These are phyloP conservation scores for Solanum etuberosum DNA, from an alignment of 257 asterid species.

Conservation along the genomic window DNA sequence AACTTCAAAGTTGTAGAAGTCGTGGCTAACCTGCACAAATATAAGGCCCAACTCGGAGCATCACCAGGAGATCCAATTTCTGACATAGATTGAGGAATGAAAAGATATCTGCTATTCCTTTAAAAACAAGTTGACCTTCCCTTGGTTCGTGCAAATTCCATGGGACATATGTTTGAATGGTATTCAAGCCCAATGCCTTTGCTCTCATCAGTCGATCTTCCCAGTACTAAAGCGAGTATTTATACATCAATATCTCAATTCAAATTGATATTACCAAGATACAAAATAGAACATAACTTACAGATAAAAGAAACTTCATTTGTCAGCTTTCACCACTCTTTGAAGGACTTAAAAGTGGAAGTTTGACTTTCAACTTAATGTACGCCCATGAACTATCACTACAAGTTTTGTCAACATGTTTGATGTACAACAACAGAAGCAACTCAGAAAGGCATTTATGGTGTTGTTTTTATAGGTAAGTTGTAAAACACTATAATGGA, in stretches of 20 bases:
- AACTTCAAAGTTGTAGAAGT: neutral
- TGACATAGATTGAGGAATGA: constrained; percentile 77
- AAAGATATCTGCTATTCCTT: constrained; percentile 70
- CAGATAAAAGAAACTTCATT: neutral
- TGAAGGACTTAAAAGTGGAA: neutral
- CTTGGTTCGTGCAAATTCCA: constrained; percentile 96
- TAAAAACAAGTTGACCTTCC: constrained; percentile 52
- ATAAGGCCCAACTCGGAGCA: constrained; percentile 95
- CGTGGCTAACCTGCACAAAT: constrained; percentile 81
- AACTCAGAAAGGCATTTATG: neutral
- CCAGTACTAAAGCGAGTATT: constrained; percentile 57
- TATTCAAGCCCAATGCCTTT: constrained; percentile 91
- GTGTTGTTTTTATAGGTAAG: neutral
- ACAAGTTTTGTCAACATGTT: neutral
- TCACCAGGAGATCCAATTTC: constrained; percentile 72
- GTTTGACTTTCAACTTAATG: neutral
- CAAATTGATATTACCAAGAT: neutral
- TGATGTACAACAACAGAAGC: neutral
- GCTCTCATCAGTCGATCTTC: constrained; percentile 90
- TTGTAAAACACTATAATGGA: neutral
- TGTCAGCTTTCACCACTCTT: neutral
- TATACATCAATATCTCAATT: constrained; percentile 1
- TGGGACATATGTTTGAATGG: constrained; percentile 88
- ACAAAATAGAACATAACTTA: neutral
- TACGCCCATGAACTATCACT: neutral